A percentile compares a stretch with the other conserved stretches of the same genome.
Conservation (phyloP, 805 yeast genomes). For the Cyberlindnera maclurae region DNA sequence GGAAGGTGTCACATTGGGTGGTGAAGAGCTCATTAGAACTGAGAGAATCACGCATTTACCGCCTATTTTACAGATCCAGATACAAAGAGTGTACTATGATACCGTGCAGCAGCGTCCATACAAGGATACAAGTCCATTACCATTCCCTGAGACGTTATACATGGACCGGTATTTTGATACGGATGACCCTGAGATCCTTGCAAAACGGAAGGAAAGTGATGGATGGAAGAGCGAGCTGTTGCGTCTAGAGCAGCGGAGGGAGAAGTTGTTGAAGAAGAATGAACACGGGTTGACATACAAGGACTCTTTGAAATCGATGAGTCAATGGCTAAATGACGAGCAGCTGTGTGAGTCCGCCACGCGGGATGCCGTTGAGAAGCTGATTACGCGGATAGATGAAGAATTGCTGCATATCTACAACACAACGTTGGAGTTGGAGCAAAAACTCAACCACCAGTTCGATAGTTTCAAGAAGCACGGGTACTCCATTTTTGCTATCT, state of each 20-base stretch:
- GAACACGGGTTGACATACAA: slow-evolving; percentile 42
- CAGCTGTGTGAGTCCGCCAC: slow-evolving; percentile 38
- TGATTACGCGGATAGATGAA: slow-evolving; percentile 39
- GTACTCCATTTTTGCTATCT: slow-evolving; percentile 82
- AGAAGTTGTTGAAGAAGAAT: slow-evolving; percentile 36
- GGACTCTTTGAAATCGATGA: slow-evolving; percentile 50
- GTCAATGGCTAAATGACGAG: slow-evolving; percentile 42
- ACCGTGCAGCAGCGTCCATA: slow-evolving; percentile 64
- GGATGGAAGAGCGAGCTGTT: slow-evolving; percentile 53
- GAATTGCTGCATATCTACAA: slow-evolving; percentile 37
- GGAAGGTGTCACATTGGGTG: slow-evolving; percentile 62
- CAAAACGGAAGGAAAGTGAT: slow-evolving; percentile 46
- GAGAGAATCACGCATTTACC: slow-evolving; percentile 71
- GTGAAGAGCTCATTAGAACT: slow-evolving; percentile 65
- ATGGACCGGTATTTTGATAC: slow-evolving; percentile 86
- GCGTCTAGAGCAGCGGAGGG: slow-evolving; percentile 36
- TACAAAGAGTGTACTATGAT: slow-evolving; percentile 90
- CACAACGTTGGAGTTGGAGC: slow-evolving; percentile 38
- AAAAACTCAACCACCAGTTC: slow-evolving; percentile 53
- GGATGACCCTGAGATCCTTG: slow-evolving; percentile 43
- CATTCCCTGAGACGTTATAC: slow-evolving; percentile 69
- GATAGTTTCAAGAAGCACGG: slow-evolving; percentile 54
- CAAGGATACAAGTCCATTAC: slow-evolving; percentile 76
- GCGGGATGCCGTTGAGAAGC: slow-evolving; percentile 38
- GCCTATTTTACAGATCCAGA: slow-evolving; percentile 79